A percentile compares a stretch with the other conserved stretches of the same genome.
phyloP scores from a whole-genome alignment of 2,329 filamentous ascomycete genomes.

The Diaporthe citri region DNA sequence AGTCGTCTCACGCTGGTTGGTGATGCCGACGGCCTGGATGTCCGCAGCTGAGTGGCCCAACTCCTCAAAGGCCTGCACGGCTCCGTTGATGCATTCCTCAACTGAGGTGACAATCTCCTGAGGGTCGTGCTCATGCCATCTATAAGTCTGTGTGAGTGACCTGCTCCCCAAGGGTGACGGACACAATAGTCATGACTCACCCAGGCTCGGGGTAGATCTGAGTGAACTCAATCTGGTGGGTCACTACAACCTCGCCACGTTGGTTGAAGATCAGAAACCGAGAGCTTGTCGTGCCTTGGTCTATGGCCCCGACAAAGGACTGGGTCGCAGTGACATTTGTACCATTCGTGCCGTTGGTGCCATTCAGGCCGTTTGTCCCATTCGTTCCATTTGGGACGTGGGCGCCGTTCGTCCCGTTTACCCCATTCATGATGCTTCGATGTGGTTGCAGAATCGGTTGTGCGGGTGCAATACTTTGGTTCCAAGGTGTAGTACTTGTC shows the following conservation, averaged over 20 bases:
- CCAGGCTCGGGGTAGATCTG: conserved; percentile 88
- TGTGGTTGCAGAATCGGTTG: background rate
- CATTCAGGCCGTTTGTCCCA: background rate
- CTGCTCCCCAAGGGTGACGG: conserved; percentile 15
- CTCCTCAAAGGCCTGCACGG: conserved; percentile 76
- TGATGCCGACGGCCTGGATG: conserved; percentile 86
- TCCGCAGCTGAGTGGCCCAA: conserved; percentile 75
- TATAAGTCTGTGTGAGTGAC: conserved; percentile 51
- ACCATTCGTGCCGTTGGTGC: background rate
- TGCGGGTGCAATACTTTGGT: background rate
- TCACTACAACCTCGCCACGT: conserved; percentile 80
- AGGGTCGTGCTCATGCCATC: conserved; percentile 93
- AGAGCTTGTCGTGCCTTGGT: conserved; percentile 91
- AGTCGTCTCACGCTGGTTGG: conserved; percentile 91
- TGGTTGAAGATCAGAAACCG: conserved; percentile 92
- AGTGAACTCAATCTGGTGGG: conserved; percentile 88
- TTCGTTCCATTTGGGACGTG: background rate
- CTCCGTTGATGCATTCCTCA: conserved; percentile 82
- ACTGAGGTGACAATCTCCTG: conserved; percentile 81
- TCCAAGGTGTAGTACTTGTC: background rate
- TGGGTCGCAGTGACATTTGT: background rate
- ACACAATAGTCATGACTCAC: conserved; percentile 62
- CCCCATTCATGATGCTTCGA: conserved; percentile 2
- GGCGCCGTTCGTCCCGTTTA: background rate
- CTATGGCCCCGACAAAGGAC: conserved; percentile 85